These are phyloP conservation scores for Trichoderma pleuroti DNA, from an alignment of 2,329 filamentous ascomycete species.

Conservation along the genomic window DNA sequence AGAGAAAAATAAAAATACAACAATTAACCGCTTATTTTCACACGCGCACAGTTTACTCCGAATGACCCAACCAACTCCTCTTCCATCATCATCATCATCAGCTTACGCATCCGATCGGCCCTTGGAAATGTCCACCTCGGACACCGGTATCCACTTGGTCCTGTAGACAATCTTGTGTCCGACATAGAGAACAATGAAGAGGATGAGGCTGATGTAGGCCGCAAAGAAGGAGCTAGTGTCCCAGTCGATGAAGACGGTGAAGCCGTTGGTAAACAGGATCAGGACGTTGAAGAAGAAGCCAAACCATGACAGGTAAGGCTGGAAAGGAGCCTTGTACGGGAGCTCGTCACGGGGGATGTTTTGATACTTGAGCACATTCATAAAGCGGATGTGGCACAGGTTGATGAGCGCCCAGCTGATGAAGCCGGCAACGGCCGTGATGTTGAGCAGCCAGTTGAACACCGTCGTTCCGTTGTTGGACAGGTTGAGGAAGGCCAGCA, in stretches of 20 bases:
- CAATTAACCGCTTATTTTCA: neutral
- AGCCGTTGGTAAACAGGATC: constrained; percentile 66
- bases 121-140: constrained; percentile 35
- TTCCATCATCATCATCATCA: neutral
- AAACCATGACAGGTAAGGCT: constrained; percentile 63
- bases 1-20: neutral
- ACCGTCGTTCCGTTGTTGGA: constrained; percentile 55
- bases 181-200: constrained; percentile 58
- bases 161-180: constrained; percentile 56
- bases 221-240: constrained; percentile 59
- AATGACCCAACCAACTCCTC: neutral
- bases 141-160: constrained; percentile 37
- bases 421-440: constrained; percentile 65
- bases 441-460: constrained; percentile 71
- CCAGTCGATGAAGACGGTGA: constrained; percentile 65
- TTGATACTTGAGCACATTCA: constrained; percentile 55
- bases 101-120: constrained; percentile 4
- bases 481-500: constrained; percentile 66
- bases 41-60: neutral
- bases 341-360: constrained; percentile 55
- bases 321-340: constrained; percentile 58
- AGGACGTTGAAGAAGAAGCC: constrained; percentile 63
- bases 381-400: constrained; percentile 62
- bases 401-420: constrained; percentile 68
- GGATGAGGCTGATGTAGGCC: constrained; percentile 60